Evolutionary conservation across 768 basidiomycete species (phyloP), one percentile per base, ranked within the genome.

Genomic region (Gloeophyllum trabeum): DNA sequence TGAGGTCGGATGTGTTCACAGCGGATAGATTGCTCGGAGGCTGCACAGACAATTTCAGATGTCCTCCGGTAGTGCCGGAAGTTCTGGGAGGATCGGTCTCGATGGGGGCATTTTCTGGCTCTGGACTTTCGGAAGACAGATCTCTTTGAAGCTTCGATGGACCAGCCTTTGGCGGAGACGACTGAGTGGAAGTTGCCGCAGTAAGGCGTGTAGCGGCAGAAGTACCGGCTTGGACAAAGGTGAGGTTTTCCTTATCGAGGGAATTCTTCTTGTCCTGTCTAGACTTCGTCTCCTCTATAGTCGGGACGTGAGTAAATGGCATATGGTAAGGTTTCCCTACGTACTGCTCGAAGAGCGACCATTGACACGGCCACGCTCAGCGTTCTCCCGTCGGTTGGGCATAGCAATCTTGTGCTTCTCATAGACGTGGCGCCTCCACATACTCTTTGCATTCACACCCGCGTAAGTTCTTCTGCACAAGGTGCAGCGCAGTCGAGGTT

Each of bases 361-460:
- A n/a, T n/a, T n/a, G n/a, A n/a, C n/a, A 40, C 83, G 72, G 45
- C 70, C 71, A 38, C 75, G 70, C 39, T 84, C 81, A 39, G 65
- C 65, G 39, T 69, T 76, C 48, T 86, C 87, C 41, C 87, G 76
- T 24, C 87, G 71, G 52, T 90, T 90, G 26, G 84, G 71, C 87
- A 90, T 89, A 28, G 86, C 83, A 53, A 90, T 84, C 60, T 86
- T 88, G 58, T 90, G 86, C 54, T 89, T 88, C 61, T 90, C 87
- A 48, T 81, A 87, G 23, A 90, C 86, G 57, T 90, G 86, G 37
- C 86, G 70, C 45, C 86, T 65, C 86, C 86, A 90, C 86, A 90
- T 90, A 54, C 85, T 88, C 61, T 89, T 88, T 4, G 86, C 87
- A 55, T 90, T 90, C 24, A 86, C 82, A 7, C 86, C 86, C 3